Conservation (phyloP, 306 rosid species). For the Cucurbita moschata region DNA sequence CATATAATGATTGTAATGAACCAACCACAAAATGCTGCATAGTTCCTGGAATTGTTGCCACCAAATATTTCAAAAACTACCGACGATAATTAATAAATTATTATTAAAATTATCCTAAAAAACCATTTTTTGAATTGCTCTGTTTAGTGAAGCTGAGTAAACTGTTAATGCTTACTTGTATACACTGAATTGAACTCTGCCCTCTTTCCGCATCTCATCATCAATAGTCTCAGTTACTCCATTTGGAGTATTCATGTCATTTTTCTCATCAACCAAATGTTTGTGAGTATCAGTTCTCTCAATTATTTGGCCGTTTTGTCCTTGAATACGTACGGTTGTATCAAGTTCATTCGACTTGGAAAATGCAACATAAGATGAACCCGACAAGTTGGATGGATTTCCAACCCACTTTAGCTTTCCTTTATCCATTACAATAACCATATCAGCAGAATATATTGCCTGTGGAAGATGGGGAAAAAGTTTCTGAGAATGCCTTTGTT, state of each 20-base stretch:
- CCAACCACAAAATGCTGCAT: slow-evolving; percentile 71
- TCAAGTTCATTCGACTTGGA: slow-evolving; percentile 74
- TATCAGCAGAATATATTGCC: slow-evolving; percentile 82
- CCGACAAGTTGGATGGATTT: slow-evolving; percentile 30
- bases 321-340: slow-evolving; percentile 18
- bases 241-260: slow-evolving; percentile 15
- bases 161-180: slow-evolving; percentile 50
- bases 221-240: slow-evolving; percentile 39
- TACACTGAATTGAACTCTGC: slow-evolving; percentile 67
- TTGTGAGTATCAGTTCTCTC: slow-evolving; percentile 19
- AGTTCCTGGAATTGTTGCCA: slow-evolving; percentile 38
- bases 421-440: slow-evolving; percentile 61
- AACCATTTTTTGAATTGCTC: neutral
- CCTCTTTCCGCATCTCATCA: slow-evolving; percentile 75
- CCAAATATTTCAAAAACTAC: neutral
- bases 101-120: neutral
- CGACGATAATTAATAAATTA: neutral
- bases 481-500: neutral
- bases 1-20: slow-evolving; percentile 46
- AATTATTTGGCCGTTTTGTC: slow-evolving; percentile 23
- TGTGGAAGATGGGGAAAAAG: slow-evolving; percentile 11
- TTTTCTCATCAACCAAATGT: slow-evolving; percentile 19
- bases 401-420: slow-evolving; percentile 80
- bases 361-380: slow-evolving; percentile 39
- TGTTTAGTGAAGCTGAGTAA: neutral